Evolutionary conservation across 306 rosid species (phyloP), one percentile per base, ranked within the genome.

Genomic region (Acacia acuminata): DNA sequence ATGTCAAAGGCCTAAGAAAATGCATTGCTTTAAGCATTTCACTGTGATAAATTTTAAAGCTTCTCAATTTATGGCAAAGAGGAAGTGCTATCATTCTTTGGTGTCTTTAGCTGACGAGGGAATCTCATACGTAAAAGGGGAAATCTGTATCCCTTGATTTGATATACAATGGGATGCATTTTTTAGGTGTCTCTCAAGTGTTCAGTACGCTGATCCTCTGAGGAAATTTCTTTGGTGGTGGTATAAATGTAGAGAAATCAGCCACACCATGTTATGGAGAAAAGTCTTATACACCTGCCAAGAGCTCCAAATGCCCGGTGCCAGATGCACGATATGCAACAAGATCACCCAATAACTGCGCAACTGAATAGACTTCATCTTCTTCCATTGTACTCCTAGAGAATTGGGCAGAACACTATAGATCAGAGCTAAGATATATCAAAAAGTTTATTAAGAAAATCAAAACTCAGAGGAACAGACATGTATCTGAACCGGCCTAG

Each of bases 311-410:
- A 86, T 94, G 97, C 48, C 98, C 94, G 20, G 97, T 94, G 81
- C 97, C 97, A 11, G 97, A 87, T 56, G 98, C 94, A 56, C 97
- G 98, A 84, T 94, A 94, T 73, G 98, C 92, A 85, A 94, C 98
- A 45, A 94, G 94, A 72, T 94, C 98, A 20, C 97, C 97, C 68
- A 94, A 76, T 60, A 94, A 84, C 40, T 90, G 90, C 48, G 98
- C 98, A 55, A 94, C 97, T 11, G 94, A 93, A 69, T 90, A 90
- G 83, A 94, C 90, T 83, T 94, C 93, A 88, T 94, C 98, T 85
- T 94, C 94, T 74, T 90, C 94, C 84, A 77, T 36, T 20, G 81
- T 83, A 81, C 88, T 80, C 92, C 98, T 94, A 51, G 25, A 75
- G 32, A 76, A 53, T 77, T 38, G 79, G 67, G 55, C 20, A 75